Base-by-base conservation (phyloP, 106 monocot genomes). In the Acanthochlamys bracteata region DNA sequence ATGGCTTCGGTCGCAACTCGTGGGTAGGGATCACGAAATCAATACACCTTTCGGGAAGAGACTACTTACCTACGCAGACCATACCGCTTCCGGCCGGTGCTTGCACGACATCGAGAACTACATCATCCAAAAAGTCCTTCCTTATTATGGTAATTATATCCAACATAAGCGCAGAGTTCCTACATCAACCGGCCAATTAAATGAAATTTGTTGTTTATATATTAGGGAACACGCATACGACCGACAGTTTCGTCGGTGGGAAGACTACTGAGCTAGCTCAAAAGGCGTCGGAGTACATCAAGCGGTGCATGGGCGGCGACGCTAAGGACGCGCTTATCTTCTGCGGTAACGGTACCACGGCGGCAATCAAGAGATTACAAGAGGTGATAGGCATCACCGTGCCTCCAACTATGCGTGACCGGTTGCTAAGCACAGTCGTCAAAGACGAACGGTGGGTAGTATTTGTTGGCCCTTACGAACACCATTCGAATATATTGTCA, bases 401-500 rank as follows among this genome's bases (percentile, higher is more conserved):
- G 13, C 60, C 81, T 20, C 64, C 73, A 15, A 69, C 13, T 0
- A n/a, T 73, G 45, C 62, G 76, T 17, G 57, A 58, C 10, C 42
- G 53, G 6, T 11, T 76, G 10, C 0, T 70, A 56, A 14, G 53
- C 53, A 27, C 3, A 25, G 19, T 77, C 4, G 59, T 10, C 46
- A 70, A 74, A 0, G 77, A 77, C 25, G 79, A 84, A 69, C 55
- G 75, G 43, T 83, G 83, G 83, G 83, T 83, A 0, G 83, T 78
- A 9, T 83, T 83, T n/a, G 24, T 83, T 7, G 83, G 83, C 11
- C 83, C 83, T 0, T 64, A 64, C 26, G 83, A 83, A 71, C 83
- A 83, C 68, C 83, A 83, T 54, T 83, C 83, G 25, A 83, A 83
- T 53, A 57, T 83, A 26, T 78, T 83, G 26, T 78, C 83, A 15